These are phyloP conservation scores for Termitomyces eurrhizus DNA, from an alignment of 768 basidiomycete genomes.

Conservation along the genomic window DNA sequence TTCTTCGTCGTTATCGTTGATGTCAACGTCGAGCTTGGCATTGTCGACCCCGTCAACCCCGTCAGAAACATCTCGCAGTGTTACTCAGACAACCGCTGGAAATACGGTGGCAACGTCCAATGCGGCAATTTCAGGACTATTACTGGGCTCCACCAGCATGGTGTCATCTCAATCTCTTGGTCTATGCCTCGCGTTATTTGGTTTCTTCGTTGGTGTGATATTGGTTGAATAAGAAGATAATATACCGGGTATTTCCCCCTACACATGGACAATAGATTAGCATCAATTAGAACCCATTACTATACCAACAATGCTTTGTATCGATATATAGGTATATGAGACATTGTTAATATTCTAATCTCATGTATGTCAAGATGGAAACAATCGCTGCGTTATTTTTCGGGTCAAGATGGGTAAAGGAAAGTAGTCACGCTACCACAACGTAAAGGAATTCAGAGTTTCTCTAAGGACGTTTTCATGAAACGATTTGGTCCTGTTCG, in stretches of 20 bases:
- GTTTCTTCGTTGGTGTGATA: constrained; percentile 6
- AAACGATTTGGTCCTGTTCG: too few relatives aligned
- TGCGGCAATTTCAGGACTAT: constrained; percentile 6
- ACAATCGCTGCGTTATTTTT: constrained; percentile 3
- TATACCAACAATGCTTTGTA: not conserved
- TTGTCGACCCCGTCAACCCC: constrained; percentile 7
- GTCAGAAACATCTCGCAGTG: constrained; percentile 5
- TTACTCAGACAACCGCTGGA: constrained; percentile 6
- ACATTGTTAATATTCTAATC: not conserved
- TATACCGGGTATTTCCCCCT: not conserved
- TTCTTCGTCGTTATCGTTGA: not conserved
- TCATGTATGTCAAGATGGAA: not conserved
- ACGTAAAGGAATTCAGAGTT: too few relatives aligned
- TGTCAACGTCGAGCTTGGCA: constrained; percentile 5
- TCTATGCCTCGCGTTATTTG: constrained; percentile 8
- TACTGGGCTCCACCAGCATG: not conserved
- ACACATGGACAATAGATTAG: not conserved
- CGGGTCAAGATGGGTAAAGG: too few relatives aligned
- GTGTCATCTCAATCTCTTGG: constrained; percentile 4
- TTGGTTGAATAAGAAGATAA: constrained; percentile 7
- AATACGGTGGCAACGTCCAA: constrained; percentile 12
- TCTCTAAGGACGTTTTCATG: too few relatives aligned
- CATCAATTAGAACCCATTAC: not conserved
- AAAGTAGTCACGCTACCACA: too few relatives aligned
- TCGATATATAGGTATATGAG: not conserved